phyloP scores from a whole-genome alignment of 208 protist species.

The Leishmania tropica region DNA sequence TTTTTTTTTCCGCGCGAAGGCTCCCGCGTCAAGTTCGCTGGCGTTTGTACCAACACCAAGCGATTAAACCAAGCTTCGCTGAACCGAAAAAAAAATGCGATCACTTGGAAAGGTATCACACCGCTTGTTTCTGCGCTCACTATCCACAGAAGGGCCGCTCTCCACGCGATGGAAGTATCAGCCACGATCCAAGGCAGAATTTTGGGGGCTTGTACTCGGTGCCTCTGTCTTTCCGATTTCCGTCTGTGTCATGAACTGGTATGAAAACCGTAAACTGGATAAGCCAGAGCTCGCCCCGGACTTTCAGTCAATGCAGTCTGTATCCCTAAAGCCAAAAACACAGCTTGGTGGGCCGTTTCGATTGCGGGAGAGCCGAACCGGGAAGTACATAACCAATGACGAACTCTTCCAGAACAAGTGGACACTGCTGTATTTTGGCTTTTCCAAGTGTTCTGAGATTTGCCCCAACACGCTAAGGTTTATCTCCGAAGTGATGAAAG shows the following conservation, averaged over 20 bases:
- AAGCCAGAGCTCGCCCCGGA: slow-evolving; percentile 46
- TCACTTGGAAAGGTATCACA: neutral
- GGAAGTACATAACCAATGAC: slow-evolving; percentile 63
- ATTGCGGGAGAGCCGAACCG: slow-evolving; percentile 60
- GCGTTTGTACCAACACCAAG: neutral
- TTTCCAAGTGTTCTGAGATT: slow-evolving; percentile 86
- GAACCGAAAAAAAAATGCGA: neutral
- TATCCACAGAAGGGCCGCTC: slow-evolving; percentile 7
- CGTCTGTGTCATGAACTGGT: slow-evolving; percentile 50
- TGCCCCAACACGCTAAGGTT: slow-evolving; percentile 78
- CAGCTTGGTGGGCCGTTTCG: slow-evolving; percentile 76
- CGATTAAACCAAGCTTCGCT: neutral
- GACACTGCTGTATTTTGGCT: slow-evolving; percentile 89
- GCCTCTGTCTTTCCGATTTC: slow-evolving; percentile 63
- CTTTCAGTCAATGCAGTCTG: slow-evolving; percentile 46
- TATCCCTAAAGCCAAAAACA: slow-evolving; percentile 45
- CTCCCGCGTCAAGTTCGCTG: neutral
- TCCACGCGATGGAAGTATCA: slow-evolving; percentile 30
- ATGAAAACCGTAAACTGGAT: slow-evolving; percentile 41
- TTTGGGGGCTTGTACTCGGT: slow-evolving; percentile 58
- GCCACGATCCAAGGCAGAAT: slow-evolving; percentile 66
- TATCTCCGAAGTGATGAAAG: slow-evolving; percentile 65
- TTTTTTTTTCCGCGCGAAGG: neutral
- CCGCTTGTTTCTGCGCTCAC: slow-evolving; percentile 7
- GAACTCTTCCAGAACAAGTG: slow-evolving; percentile 78